Base-by-base conservation (phyloP, 345 rosid genomes). In the Eucalyptus tenuipes region DNA sequence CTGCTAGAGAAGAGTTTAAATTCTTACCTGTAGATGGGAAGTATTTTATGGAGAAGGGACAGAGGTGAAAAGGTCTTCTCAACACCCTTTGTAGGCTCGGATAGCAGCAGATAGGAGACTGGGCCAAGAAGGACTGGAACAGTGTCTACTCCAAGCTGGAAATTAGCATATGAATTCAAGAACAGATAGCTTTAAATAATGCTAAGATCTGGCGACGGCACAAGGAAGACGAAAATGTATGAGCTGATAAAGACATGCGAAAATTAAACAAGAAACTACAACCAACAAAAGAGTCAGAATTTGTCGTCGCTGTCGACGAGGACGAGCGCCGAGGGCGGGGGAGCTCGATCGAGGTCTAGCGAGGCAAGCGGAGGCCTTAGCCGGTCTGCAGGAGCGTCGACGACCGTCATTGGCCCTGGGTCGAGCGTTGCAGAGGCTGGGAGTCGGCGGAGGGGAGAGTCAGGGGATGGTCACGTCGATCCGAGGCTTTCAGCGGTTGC, bases 101-200 rank as follows among this genome's bases (percentile, higher is more conserved):
- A 96, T 29, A 97, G 93, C 88, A 96, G 92, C 95, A 97, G 93
- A 90, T 96, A 97, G 61, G 99, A 96, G 45, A 96, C 92, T 40
- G 99, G 98, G 84, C 99, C 99, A 87, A 97, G 64, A 91, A 97
- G 95, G 87, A 97, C 95, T 1, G 99, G 99, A 90, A 96, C 92
- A 29, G 99, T 96, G 50, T 96, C 97, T 25, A 96, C 88, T 86
- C 99, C 98, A 33, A 94, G 95, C 98, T 97, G 94, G 75, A 89
- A 89, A 7, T 44, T 25, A 66, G 31, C 47, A 64, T 37, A 61
- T 13, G 49, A 22, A 47, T 22, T 75, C n/a, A 52, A 71, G 10
- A 71, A 5, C 20, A 40, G 42, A 37, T 29, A 80, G 42, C 45
- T 25, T 55, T 18, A 27, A 29, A 4, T 14, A 20, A 24, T 17